Conservation (phyloP, 1,284 basidiomycete species). For the Leucocoprinus gongylophorus region DNA sequence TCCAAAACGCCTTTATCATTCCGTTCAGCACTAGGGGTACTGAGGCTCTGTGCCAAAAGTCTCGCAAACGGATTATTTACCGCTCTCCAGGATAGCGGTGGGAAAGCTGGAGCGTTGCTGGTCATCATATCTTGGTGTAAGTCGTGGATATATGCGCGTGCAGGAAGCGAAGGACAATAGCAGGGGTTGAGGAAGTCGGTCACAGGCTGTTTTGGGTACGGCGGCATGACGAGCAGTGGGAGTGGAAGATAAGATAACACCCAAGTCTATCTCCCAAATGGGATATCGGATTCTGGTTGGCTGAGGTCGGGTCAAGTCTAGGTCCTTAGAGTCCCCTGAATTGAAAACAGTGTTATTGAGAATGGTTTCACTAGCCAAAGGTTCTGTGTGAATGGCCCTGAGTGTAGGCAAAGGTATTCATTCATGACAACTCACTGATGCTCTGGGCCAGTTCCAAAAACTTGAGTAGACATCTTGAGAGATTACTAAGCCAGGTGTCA, state of each 20-base stretch:
- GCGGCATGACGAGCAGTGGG: neutral
- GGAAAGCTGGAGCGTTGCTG: neutral
- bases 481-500: no score
- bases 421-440: no score
- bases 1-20: constrained; percentile 9
- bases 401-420: no score
- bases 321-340: no score
- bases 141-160: constrained; percentile 14
- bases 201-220: constrained; percentile 8
- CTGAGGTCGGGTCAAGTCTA: no score
- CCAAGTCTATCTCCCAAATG: neutral
- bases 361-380: no score
- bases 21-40: constrained; percentile 1
- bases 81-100: neutral
- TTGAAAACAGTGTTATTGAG: no score
- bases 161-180: constrained; percentile 19
- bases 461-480: no score
- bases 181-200: constrained; percentile 18
- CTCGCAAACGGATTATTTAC: neutral
- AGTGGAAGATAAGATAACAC: neutral
- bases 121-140: constrained; percentile 10
- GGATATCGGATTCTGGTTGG: neutral
- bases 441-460: no score
- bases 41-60: neutral
- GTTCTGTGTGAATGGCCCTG: no score